A percentile compares a stretch with the other conserved stretches of the same genome.
These are phyloP conservation scores for Haberlea rhodopensis DNA, from an alignment of 257 asterid genomes.

Conservation along the genomic window DNA sequence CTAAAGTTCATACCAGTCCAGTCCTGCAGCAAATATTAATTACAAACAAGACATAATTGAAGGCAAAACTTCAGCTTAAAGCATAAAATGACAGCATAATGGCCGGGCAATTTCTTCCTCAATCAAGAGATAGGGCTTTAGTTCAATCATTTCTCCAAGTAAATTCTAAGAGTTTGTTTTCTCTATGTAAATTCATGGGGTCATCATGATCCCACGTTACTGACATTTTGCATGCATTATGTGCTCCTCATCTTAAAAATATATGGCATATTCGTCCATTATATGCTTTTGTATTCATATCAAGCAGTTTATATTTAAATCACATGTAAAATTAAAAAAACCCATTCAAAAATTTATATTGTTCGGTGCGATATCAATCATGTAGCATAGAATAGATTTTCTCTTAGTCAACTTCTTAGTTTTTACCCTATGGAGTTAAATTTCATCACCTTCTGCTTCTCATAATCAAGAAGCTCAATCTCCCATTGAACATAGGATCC, in stretches of 20 bases:
- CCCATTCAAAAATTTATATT: not conserved
- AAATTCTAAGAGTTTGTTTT: not conserved
- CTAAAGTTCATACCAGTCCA: slow-evolving; percentile 94
- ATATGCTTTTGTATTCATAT: not conserved
- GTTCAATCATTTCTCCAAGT: not conserved
- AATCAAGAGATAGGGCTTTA: not conserved
- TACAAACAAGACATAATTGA: slow-evolving; percentile 13
- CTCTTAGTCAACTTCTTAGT: slow-evolving; percentile 1
- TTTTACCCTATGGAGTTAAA: slow-evolving; percentile 4
- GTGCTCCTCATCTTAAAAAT: not conserved
- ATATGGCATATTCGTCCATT: not conserved
- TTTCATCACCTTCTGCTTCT: slow-evolving; percentile 71
- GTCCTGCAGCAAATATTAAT: slow-evolving; percentile 59
- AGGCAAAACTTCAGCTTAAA: slow-evolving; percentile 16
- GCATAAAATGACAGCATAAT: slow-evolving; percentile 17
- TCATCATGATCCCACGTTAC: not conserved
- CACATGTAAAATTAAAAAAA: too few species aligned
- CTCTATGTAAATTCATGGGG: not conserved
- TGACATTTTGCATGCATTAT: not conserved
- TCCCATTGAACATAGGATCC: slow-evolving; percentile 89
- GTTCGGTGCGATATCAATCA: not conserved
- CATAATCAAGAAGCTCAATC: slow-evolving; percentile 95
- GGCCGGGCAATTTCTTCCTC: not conserved
- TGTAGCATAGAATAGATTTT: not conserved
- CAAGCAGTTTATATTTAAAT: not conserved